Base-by-base conservation (phyloP, 106 monocot species). In the Ottelia alismoides region DNA sequence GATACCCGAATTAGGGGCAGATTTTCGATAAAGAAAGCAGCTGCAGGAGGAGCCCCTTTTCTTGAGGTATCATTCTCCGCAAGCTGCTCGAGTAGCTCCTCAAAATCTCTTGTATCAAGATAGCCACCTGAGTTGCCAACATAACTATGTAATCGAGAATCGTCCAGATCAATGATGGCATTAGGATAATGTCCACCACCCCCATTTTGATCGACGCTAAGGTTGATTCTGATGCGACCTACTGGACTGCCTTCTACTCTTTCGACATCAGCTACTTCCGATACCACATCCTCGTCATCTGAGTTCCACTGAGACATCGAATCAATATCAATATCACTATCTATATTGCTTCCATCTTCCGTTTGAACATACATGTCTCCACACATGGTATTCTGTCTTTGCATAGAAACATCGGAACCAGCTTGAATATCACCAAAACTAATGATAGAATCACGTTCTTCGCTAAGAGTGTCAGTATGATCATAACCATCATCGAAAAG, bases 221-320 rank as follows among this genome's bases (percentile, higher is more conserved):
- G 25, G 62, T 51, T 48, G 25, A 9, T 61, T 51, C 32, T 48
- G 60, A 64, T 43, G 31, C 53, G 64, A n/a, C n/a, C n/a, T n/a
- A n/a, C n/a, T n/a, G n/a, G n/a, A n/a, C n/a, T n/a, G n/a, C n/a
- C n/a, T n/a, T n/a, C n/a, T 30, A 58, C 76, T 40, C 56, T 73
- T 47, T 79, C 60, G 4, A 6, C 27, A 32, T 67, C 67, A 51
- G 18, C 60, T 17, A 50, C 49, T 11, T 31, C 23, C 30, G 61
- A 65, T 46, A 53, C 71, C 27, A 70, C 78, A 44, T 63, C 76
- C 29, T 78, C 78, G 22, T 66, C 74, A 63, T 84, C 77, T 20
- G 75, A 81, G 32, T 81, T 70, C 83, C 80, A 87, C 12, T 69
- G 76, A 64, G 78, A 64, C 94, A 94, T 94, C 19, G 84, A 88